These are phyloP conservation scores for Erodium moschatum DNA, from an alignment of 441 rosid species.

Conservation along the genomic window DNA sequence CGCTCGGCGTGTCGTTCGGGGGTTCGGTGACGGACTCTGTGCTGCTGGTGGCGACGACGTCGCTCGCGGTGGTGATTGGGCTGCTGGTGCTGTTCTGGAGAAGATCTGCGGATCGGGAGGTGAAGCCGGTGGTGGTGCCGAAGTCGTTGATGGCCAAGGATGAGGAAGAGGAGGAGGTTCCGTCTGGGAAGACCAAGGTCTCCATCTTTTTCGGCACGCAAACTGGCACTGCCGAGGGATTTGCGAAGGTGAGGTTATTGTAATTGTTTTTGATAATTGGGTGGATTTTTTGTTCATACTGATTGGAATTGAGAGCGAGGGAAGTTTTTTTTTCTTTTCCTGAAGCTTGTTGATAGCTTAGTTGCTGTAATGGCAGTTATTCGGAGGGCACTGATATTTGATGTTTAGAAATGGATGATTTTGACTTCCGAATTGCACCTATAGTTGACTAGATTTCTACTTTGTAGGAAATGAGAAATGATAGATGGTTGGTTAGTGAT, in stretches of 20 bases:
- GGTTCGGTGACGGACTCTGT: slow-evolving; percentile 35
- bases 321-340: too few relatives aligned
- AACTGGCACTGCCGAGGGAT: slow-evolving; percentile 98
- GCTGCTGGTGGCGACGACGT: slow-evolving; percentile 66
- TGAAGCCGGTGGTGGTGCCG: slow-evolving; percentile 39
- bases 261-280: slow-evolving; percentile 31
- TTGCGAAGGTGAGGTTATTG: slow-evolving; percentile 53
- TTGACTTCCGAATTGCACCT: neutral
- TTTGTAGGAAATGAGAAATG: neutral
- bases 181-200: slow-evolving; percentile 50
- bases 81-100: slow-evolving; percentile 60
- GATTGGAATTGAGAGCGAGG: neutral
- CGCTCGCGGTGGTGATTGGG: slow-evolving; percentile 77
- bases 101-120: slow-evolving; percentile 43
- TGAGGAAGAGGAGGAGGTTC: slow-evolving; percentile 42
- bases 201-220: slow-evolving; percentile 86
- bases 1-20: slow-evolving; percentile 39
- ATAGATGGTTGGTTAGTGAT: neutral
- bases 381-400: neutral
- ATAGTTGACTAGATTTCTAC: neutral
- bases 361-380: too few relatives aligned
- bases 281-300: slow-evolving; percentile 19
- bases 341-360: too few relatives aligned
- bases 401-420: neutral
- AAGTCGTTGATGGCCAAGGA: slow-evolving; percentile 47